Evolutionary conservation across 495 filamentous ascomycete genomes (phyloP).

Genomic region (Penicillium ucsense): DNA sequence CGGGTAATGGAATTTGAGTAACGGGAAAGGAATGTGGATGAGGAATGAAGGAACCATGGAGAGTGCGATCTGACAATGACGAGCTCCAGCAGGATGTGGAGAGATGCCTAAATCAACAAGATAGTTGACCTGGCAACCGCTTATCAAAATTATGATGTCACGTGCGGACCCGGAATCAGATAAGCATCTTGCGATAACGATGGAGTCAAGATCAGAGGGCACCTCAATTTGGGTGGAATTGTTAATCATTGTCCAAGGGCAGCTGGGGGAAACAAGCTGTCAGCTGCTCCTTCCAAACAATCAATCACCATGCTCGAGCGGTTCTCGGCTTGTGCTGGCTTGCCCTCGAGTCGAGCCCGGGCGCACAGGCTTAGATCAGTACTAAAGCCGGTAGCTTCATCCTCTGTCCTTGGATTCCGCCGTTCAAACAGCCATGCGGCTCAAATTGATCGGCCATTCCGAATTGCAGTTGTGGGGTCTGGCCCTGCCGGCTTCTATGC

Average conservation of each 20-base stretch:
- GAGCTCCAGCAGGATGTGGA: slow-evolving; percentile 5
- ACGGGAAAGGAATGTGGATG: slow-evolving; percentile 19
- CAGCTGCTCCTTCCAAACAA: too few species aligned
- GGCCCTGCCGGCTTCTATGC: slow-evolving; percentile 96
- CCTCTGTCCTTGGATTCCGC: slow-evolving; percentile 1
- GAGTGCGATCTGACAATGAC: slow-evolving; percentile 19
- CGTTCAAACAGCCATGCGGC: slow-evolving; percentile 26
- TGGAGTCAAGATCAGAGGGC: too few species aligned
- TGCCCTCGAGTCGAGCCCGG: slow-evolving; percentile 16
- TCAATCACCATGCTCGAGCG: slow-evolving; percentile 19
- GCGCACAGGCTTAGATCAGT: not conserved
- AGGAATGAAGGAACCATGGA: slow-evolving; percentile 11
- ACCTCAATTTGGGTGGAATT: too few species aligned
- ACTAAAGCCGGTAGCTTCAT: slow-evolving; percentile 1
- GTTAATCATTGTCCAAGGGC: too few species aligned
- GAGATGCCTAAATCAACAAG: slow-evolving; percentile 16
- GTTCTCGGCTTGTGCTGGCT: slow-evolving; percentile 25
- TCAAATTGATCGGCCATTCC: slow-evolving; percentile 46
- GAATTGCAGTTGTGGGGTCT: slow-evolving; percentile 85
- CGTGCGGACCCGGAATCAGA: slow-evolving; percentile 10
- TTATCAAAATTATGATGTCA: slow-evolving; percentile 13
- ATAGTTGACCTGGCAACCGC: slow-evolving; percentile 29
- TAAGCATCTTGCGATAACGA: not conserved
- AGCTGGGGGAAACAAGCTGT: too few species aligned
- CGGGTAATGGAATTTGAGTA: slow-evolving; percentile 2